A percentile compares a stretch with the other conserved stretches of the same genome.
phyloP scores from a whole-genome alignment of 1,139 yeast species.

The Geotrichum siamense region DNA sequence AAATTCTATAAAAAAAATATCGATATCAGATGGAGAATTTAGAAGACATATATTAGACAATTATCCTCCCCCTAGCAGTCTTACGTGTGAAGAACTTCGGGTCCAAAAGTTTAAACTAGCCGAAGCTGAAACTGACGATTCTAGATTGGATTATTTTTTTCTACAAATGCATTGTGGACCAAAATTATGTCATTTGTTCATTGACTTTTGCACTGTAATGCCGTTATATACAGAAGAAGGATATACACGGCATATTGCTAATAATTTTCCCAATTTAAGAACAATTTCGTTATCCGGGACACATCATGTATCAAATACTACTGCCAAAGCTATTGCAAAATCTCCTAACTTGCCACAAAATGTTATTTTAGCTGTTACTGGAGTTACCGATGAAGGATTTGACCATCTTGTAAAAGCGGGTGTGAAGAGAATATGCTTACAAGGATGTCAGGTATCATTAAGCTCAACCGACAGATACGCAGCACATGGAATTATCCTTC shows the following conservation, averaged over 20 bases:
- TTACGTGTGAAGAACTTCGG: slow-evolving; percentile 7
- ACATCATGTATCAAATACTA: slow-evolving; percentile 6
- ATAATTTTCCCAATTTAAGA: slow-evolving; percentile 7
- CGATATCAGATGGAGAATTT: neutral
- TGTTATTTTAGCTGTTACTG: slow-evolving; percentile 12
- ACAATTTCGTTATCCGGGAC: slow-evolving; percentile 12
- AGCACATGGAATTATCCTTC: slow-evolving; percentile 2
- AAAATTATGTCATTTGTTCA: slow-evolving; percentile 6
- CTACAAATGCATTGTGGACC: slow-evolving; percentile 9
- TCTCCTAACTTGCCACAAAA: slow-evolving; percentile 5
- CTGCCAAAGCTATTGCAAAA: slow-evolving; percentile 13
- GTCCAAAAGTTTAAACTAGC: neutral
- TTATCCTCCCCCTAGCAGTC: neutral
- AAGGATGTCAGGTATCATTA: slow-evolving; percentile 8
- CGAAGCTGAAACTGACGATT: neutral
- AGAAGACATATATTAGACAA: neutral
- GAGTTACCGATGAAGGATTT: slow-evolving; percentile 11
- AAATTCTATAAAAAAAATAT: slow-evolving; percentile 1
- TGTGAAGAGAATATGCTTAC: slow-evolving; percentile 12
- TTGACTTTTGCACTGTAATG: slow-evolving; percentile 6
- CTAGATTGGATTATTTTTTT: neutral
- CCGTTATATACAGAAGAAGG: slow-evolving; percentile 6
- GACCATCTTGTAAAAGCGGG: slow-evolving; percentile 10
- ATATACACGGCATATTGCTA: slow-evolving; percentile 2
- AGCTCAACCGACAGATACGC: neutral